Evolutionary conservation across 495 filamentous ascomycete species (phyloP), one percentile per base, ranked within the genome.

Genomic region (Aspergillus ellipticus): DNA sequence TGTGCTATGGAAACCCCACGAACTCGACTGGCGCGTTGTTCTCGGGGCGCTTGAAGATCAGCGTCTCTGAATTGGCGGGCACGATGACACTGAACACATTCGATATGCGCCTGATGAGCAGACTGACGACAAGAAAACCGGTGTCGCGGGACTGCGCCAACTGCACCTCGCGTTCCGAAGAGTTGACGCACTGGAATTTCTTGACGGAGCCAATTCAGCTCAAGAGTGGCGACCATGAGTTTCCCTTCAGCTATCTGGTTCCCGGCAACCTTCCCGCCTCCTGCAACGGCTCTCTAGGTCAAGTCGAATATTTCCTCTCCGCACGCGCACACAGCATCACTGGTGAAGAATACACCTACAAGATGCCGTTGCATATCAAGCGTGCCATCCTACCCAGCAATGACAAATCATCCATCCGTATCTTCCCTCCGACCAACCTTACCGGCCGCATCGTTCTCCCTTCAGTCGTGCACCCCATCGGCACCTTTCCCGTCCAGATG

Each of bases 371-470:
- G 46, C 77, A 85, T 42, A 77, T 96, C 58, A 82, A 85, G 68
- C 90, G 94, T 46, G 86, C 92, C 17, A 79, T 97, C 19, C 67
- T 78, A 3, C 90, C 92, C 2, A 85, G 88, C 53, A 85, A 89
- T 66, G 84, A 87, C 59, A 84, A 84, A 64, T 74, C 77, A 54
- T 92, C 88, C 16, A 82, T 95, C 47, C 92, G 94, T 61, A 87
- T 97, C 57, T 99, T 99, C 74, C 94, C 94, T 31, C 94, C 94
- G 0, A 99, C 94, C 54, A 92, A 92, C 66, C 84, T 99, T 55
- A 90, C 88, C 47, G 89, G 90, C 37, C 84, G 82, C 61, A 84
- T 94, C 60, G 81, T 89, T 51, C 85, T 94, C 33, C 86, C 90
- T 9, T 81, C 88, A 17, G 81, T 95, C 49, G 85, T 97, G 42